phyloP scores from a whole-genome alignment of 148 eudicot species.

The Rhododendron molle region DNA sequence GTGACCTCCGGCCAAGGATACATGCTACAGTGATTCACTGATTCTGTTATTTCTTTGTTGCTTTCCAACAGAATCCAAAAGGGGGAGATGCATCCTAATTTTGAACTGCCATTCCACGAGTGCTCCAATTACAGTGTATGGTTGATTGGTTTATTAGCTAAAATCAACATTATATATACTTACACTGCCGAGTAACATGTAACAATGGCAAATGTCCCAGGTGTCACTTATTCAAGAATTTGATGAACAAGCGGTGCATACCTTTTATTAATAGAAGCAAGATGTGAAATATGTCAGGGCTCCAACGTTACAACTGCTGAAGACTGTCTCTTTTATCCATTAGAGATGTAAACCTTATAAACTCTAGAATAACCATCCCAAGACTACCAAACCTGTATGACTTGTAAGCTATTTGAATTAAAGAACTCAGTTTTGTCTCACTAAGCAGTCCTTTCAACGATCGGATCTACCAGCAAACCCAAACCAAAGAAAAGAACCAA shows the following conservation, averaged over 20 bases:
- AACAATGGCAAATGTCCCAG: background rate
- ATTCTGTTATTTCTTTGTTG: background rate
- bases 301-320: background rate
- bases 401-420: background rate
- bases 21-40: background rate
- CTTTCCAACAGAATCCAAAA: background rate
- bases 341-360: background rate
- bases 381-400: background rate
- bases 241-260: background rate
- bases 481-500: background rate
- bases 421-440: background rate
- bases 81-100: background rate
- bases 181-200: background rate
- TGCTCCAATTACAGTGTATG: background rate
- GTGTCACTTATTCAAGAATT: background rate
- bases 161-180: background rate
- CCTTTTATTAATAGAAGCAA: background rate
- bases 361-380: background rate
- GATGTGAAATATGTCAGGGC: background rate
- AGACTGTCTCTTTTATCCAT: background rate
- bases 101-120: background rate
- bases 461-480: too few relatives aligned
- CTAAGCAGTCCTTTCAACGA: background rate
- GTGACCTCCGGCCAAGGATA: background rate
- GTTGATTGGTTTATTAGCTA: background rate